Evolutionary conservation across 75 land plant species (phyloP), one percentile per base, ranked within the genome.

Genomic region (Cryptomeria japonica): DNA sequence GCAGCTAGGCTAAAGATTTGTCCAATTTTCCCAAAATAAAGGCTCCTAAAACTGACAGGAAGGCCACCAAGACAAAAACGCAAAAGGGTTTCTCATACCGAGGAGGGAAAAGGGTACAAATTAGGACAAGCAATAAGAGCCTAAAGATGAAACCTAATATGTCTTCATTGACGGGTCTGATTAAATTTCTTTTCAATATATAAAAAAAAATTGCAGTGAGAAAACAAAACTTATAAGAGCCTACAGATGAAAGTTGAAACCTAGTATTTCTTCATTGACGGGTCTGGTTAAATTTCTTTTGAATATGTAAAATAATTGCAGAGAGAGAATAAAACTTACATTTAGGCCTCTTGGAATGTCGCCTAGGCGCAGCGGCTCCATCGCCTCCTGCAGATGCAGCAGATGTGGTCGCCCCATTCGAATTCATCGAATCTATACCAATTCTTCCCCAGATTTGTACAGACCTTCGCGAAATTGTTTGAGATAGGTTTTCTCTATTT

Each of bases 331-430:
- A 78, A 46, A 7, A 87, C 32, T 78, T 88, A 93, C 94, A 93
- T 56, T 93, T 93, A 80, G 94, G 94, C 72, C 92, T 86, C 92
- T 89, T 93, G 19, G 94, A 90, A 76, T 88, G 90, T 73, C 91
- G 86, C 78, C 91, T 91, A 56, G 90, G 87, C 44, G 85, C 87
- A 25, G 92, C 36, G 3, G 88, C 53, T 58, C 18, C 64, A 58
- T 58, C 64, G 61, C 47, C 88, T 84, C 89, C 86, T 83, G 90
- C 93, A 85, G 83, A 36, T 36, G 68, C 38, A 28, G 28, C 82
- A 36, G 82, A 79, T 5, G 39, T 79, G 39, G 82, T 34, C 4
- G 82, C 82, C 34, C 82, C 82, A 6, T 14, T 79, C 82, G 37
- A 38, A 79, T 79, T 79, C 82, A 79, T 79, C 82, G 39, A 16